Base-by-base conservation (phyloP, 2,329 filamentous ascomycete species). In the Aspergillus sp. region DNA sequence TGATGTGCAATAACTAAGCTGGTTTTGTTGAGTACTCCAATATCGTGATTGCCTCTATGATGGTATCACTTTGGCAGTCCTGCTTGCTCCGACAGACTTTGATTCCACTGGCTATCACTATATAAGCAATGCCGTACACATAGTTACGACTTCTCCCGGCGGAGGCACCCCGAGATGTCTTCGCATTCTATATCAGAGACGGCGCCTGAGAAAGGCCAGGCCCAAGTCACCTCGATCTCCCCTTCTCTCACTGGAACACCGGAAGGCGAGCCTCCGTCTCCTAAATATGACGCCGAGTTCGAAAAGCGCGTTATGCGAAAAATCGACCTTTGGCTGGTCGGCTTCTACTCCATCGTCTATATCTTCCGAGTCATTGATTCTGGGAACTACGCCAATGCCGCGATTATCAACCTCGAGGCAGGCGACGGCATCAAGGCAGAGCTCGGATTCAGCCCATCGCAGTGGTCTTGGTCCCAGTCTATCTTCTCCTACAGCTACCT, bases 401-500 rank as follows among this genome's bases (percentile, higher is more conserved):
- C 75, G 11, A 77, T 77, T 50, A 76, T 76, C 66, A 76, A 76
- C 52, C 67, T 76, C 21, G 75, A 76, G 61, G 60, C 68, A 23
- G 73, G 74, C 19, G 74, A 72, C 3, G 72, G 72, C 23, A 76
- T 77, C 59, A 77, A 77, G 56, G 71, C 71, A 56, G 66, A 76
- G 55, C 71, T 77, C 3, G 55, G 66, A 23, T 61, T 76, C 11
- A 66, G 49, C 35, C 49, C 71, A 1, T 65, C 64, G 0, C 67
- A 76, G 57, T 77, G 75, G 75, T 64, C 75, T 1, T 77, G 75
- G 75, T 72, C 71, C 1, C 62, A 70, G 21, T 75, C 73, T 11
- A 76, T 77, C n/a, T 77, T 76, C 51, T 76, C 71, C 0, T 76
- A 76, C 59, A 73, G 71, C 59, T 76, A 76, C 44, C 56, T 75